Base-by-base conservation (phyloP, 495 filamentous ascomycete species). In the Hapsidospora chrysogenum region DNA sequence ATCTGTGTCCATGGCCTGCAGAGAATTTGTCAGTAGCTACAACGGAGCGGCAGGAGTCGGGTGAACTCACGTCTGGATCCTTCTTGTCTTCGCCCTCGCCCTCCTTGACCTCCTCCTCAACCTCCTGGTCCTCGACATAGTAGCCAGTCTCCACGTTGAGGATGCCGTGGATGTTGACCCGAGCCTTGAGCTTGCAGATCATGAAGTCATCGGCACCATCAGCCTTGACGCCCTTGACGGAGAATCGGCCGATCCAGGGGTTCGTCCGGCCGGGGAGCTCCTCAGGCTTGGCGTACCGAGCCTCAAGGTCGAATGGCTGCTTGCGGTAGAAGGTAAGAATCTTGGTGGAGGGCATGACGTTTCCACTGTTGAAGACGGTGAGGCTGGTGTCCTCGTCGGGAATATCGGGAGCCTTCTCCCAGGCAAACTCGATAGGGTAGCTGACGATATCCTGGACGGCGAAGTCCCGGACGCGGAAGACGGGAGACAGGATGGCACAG, bases 301-400 rank as follows among this genome's bases (percentile, higher is more conserved):
- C 89, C 65, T 99, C 89, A 15, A 99, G 69, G 49, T 96, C 84
- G 60, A 99, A 99, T 3, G 85, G 66, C 56, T 96, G 84, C 66
- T 95, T 96, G 41, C 89, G 80, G 70, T 96, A 96, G 70, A 96
- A 99, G 18, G 89, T 99, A 31, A 99, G 77, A 44, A 99, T 99
- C 72, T 99, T 99, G 39, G 89, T 99, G 4, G 89, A 96, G 33
- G 89, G 89, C 68, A 99, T 82, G 35, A 94, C 80, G 46, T 94
- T 95, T 60, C 86, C 89, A 56, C 77, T 85, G 72, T 85, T 87
- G 65, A 99, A 99, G 47, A 99, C 89, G 20, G 80, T 93, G 33
- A 99, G 68, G 64, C 77, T 89, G 35, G 92, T 96, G 52, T 96
- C 89, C 67, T 99, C 89, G 56, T 99, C 92, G 19, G 89, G 89